Evolutionary conservation across 768 basidiomycete species (phyloP).

Genomic region (Nevesoporus exiguus): DNA sequence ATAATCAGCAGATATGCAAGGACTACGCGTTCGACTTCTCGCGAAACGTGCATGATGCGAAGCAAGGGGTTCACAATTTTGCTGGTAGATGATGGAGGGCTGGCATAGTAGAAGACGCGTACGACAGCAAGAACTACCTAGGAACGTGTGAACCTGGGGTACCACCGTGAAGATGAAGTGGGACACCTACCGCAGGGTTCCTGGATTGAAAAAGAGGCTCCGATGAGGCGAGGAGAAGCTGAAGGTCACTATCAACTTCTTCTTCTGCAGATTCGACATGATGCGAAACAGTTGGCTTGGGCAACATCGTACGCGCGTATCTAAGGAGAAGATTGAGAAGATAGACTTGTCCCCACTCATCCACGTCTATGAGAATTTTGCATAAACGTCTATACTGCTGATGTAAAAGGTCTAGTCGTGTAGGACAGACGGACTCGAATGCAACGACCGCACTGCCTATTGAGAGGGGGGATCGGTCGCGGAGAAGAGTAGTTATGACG

Average conservation of each 20-base stretch:
- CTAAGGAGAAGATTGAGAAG: constrained; percentile 72
- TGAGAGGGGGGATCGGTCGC: constrained; percentile 80
- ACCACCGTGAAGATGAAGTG: background rate
- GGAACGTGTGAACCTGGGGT: background rate
- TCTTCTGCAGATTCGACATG: constrained; percentile 37
- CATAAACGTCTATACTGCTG: constrained; percentile 84
- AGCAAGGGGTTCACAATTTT: constrained; percentile 72
- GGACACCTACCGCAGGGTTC: constrained; percentile 73
- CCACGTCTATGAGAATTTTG: constrained; percentile 79
- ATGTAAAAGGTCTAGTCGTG: constrained; percentile 83
- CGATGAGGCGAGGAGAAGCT: constrained; percentile 64
- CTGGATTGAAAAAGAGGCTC: constrained; percentile 81
- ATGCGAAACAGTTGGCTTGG: constrained; percentile 46
- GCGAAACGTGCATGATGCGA: constrained; percentile 61
- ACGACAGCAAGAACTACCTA: constrained; percentile 80
- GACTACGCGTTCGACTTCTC: constrained; percentile 73
- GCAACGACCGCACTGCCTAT: constrained; percentile 84
- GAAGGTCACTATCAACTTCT: constrained; percentile 75
- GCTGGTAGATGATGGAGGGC: constrained; percentile 49
- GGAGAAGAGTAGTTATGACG: constrained; percentile 60
- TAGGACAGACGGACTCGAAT: constrained; percentile 84
- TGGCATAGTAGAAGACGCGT: constrained; percentile 72
- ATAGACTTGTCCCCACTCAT: constrained; percentile 95
- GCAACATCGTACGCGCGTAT: constrained; percentile 84
- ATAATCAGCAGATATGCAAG: constrained; percentile 68